phyloP scores from a whole-genome alignment of 2,329 filamentous ascomycete genomes.

The Colletotrichum lini region DNA sequence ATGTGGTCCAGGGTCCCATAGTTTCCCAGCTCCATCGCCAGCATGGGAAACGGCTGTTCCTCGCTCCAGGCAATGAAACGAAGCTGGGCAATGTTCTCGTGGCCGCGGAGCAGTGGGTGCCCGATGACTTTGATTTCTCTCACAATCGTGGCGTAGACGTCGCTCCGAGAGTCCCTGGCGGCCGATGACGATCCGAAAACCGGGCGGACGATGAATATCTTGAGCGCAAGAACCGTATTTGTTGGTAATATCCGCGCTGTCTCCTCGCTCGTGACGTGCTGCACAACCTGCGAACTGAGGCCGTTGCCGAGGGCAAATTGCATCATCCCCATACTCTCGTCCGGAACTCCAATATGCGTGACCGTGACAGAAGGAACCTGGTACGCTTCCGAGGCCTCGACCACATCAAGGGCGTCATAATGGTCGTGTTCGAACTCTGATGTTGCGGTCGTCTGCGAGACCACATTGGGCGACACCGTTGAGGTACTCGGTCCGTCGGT shows the following conservation, averaged over 20 bases:
- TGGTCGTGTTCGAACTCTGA: not conserved
- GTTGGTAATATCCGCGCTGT: not conserved
- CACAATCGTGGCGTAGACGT: not conserved
- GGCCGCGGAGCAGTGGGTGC: not conserved
- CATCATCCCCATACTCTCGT: not conserved
- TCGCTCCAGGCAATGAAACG: not conserved
- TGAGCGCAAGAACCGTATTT: not conserved
- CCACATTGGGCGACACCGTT: not conserved
- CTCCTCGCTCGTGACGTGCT: not conserved
- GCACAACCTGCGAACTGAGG: not conserved
- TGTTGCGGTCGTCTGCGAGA: not conserved
- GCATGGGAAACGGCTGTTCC: not conserved
- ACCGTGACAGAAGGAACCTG: not conserved
- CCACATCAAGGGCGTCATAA: not conserved
- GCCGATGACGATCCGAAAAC: not conserved
- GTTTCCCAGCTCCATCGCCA: not conserved
- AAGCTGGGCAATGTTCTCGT: not conserved
- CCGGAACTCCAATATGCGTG: not conserved
- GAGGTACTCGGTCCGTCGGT: no score
- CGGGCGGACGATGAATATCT: not conserved
- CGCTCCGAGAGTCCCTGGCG: not conserved
- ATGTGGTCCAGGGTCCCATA: not conserved
- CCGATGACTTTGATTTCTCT: not conserved
- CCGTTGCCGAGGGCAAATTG: not conserved
- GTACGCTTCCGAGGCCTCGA: not conserved